phyloP scores from a whole-genome alignment of 805 yeast genomes.

The Pichia insulana region DNA sequence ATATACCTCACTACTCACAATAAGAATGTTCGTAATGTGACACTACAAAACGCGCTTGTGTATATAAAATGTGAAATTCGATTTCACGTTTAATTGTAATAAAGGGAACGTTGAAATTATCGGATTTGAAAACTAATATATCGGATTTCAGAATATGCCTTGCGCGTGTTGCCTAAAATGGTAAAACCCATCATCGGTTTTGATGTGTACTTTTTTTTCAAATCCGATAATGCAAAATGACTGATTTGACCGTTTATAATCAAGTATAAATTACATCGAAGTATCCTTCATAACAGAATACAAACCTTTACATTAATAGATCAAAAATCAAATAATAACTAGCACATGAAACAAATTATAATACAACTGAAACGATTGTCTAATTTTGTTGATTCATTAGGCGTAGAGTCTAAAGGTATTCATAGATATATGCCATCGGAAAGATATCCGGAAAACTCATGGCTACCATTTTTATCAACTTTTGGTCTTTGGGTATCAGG shows the following conservation, averaged over 20 bases:
- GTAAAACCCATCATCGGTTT: neutral
- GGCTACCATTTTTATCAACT: slow-evolving; percentile 32
- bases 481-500: slow-evolving; percentile 79
- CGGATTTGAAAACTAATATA: neutral
- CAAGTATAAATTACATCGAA: too few relatives aligned
- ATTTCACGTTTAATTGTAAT: too few relatives aligned
- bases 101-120: neutral
- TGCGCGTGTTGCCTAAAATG: too few relatives aligned
- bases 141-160: too few relatives aligned
- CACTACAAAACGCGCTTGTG: too few relatives aligned
- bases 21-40: too few relatives aligned
- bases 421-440: slow-evolving; percentile 66
- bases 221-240: neutral
- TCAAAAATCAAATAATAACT: too few relatives aligned
- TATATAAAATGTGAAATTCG: too few relatives aligned
- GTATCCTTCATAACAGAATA: too few relatives aligned
- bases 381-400: slow-evolving; percentile 39
- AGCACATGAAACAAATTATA: neutral
- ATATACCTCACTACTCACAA: too few relatives aligned
- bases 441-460: slow-evolving; percentile 15
- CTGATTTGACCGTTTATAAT: neutral
- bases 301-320: too few relatives aligned
- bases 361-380: slow-evolving; percentile 17
- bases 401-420: slow-evolving; percentile 73
- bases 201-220: neutral